Conservation (phyloP, 2,329 filamentous ascomycete genomes). For the Phyllosticta capitalensis region DNA sequence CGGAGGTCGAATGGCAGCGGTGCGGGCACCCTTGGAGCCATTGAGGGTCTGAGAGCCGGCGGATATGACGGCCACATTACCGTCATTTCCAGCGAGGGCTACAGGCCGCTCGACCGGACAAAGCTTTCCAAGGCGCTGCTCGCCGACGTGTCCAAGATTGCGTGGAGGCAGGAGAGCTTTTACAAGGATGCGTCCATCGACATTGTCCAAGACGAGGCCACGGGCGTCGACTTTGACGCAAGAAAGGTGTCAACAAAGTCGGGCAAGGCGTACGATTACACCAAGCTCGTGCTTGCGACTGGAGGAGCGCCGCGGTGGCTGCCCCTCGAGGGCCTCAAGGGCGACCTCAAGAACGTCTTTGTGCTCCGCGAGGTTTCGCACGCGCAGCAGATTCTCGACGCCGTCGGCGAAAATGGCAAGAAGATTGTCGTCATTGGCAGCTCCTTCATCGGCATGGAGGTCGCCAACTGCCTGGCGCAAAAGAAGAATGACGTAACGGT, state of each 20-base stretch:
- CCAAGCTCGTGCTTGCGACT: slow-evolving; percentile 82
- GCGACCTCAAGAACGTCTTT: slow-evolving; percentile 76
- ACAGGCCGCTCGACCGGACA: slow-evolving; percentile 82
- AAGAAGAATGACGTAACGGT: slow-evolving; percentile 78
- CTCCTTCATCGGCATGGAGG: slow-evolving; percentile 96
- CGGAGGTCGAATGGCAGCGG: slow-evolving; percentile 41
- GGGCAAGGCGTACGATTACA: slow-evolving; percentile 65
- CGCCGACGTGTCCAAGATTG: slow-evolving; percentile 67
- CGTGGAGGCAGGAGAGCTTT: slow-evolving; percentile 67
- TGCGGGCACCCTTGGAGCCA: slow-evolving; percentile 68
- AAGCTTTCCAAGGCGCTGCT: slow-evolving; percentile 93
- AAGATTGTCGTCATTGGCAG: slow-evolving; percentile 88
- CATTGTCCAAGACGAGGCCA: slow-evolving; percentile 52
- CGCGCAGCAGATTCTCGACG: slow-evolving; percentile 64
- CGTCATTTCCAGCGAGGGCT: slow-evolving; percentile 73
- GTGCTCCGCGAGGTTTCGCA: slow-evolving; percentile 69
- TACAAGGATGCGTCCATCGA: slow-evolving; percentile 56
- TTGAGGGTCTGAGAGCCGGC: slow-evolving; percentile 73
- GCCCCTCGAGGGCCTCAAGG: slow-evolving; percentile 75
- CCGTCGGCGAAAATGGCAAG: slow-evolving; percentile 73
- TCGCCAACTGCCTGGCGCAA: slow-evolving; percentile 67
- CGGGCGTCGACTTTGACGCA: slow-evolving; percentile 61
- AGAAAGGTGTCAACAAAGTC: slow-evolving; percentile 67
- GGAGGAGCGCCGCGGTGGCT: slow-evolving; percentile 69
- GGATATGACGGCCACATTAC: slow-evolving; percentile 75